A percentile compares a stretch with the other conserved stretches of the same genome.
phyloP scores from a whole-genome alignment of 495 filamentous ascomycete genomes.

The Tuber magnatum region DNA sequence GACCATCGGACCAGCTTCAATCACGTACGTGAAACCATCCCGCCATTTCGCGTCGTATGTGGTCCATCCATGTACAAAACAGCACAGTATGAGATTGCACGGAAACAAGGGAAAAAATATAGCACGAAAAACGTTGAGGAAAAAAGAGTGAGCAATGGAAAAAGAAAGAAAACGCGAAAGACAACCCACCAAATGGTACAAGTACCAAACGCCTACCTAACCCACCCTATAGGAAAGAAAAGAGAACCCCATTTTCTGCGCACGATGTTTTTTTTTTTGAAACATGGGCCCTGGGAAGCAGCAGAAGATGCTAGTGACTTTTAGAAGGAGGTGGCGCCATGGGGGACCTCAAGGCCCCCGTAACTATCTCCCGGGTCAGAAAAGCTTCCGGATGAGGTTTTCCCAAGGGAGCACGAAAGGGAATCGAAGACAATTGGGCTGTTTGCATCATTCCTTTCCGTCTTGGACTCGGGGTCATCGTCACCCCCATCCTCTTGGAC shows the following conservation, averaged over 20 bases:
- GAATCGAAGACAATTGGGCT: constrained; percentile 26
- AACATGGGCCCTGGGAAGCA: background rate
- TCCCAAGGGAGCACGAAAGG: constrained; percentile 13
- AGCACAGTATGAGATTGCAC: background rate
- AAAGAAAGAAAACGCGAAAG: constrained; percentile 7
- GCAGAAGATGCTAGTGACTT: background rate
- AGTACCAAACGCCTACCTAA: constrained; percentile 31
- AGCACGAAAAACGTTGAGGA: constrained; percentile 10
- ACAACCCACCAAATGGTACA: constrained; percentile 31
- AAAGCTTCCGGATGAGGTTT: constrained; percentile 32
- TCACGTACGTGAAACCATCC: constrained; percentile 1
- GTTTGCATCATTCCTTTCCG: constrained; percentile 25
- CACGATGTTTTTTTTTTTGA: background rate
- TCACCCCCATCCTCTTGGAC: constrained; percentile 36
- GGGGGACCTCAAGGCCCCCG: constrained; percentile 31
- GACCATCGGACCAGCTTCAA: background rate
- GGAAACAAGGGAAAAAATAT: constrained; percentile 4
- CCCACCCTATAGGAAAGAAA: constrained; percentile 12
- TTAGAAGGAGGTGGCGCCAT: constrained; percentile 10
- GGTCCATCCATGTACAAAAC: constrained; percentile 2
- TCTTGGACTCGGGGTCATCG: constrained; percentile 22
- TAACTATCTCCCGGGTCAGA: constrained; percentile 40
- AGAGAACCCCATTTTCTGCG: background rate
- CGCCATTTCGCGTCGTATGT: constrained; percentile 1
- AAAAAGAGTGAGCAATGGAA: constrained; percentile 8